Evolutionary conservation across 331 rosid species (phyloP), one percentile per base, ranked within the genome.

Genomic region (Pyrus hybrid): DNA sequence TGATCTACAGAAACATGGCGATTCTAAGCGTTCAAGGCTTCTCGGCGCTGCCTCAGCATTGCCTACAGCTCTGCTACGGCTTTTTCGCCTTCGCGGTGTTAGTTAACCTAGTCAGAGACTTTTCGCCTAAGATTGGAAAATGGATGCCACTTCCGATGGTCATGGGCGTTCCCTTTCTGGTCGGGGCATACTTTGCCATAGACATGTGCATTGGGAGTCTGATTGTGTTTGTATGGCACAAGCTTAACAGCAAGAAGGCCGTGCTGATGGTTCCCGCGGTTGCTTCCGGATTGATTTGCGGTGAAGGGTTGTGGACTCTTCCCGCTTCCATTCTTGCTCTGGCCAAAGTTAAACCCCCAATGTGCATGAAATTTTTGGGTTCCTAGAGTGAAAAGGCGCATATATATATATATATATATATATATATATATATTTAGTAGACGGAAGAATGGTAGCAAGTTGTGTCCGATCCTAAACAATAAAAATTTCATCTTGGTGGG

Each of bases 61-160:
- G 98, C 80, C 68, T 93, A 71, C 91, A 93, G 81, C 91, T 93
- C 54, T 93, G 96, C 69, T 93, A 80, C 26, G 91, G 82, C 22
- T 91, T 91, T 83, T 88, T 91, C 13, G 96, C 85, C 41, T 86
- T 91, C 7, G 98, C 97, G 0, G 78, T 87, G 22, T 82, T 68
- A 22, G 88, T 81, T 16, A 93, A 91, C 63, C 16, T 86, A 10
- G 73, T 84, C 33, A 85, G 90, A 76, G 98, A 93, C 63, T 56
- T 83, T 16, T 80, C 83, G 1, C 93, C 93, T 12, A 87, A 73
- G 86, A 57, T 93, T 1, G 98, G 95, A 58, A 93, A 87, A 43
- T 93, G 82, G 85, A 93, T 93, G 89, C 98, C 98, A 3, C 80
- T 93, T 49, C 95, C 97, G 4, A 87, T 93, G 95, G 98, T 93